Conservation (phyloP, 2,329 filamentous ascomycete genomes). For the Alternaria ventricosa region DNA sequence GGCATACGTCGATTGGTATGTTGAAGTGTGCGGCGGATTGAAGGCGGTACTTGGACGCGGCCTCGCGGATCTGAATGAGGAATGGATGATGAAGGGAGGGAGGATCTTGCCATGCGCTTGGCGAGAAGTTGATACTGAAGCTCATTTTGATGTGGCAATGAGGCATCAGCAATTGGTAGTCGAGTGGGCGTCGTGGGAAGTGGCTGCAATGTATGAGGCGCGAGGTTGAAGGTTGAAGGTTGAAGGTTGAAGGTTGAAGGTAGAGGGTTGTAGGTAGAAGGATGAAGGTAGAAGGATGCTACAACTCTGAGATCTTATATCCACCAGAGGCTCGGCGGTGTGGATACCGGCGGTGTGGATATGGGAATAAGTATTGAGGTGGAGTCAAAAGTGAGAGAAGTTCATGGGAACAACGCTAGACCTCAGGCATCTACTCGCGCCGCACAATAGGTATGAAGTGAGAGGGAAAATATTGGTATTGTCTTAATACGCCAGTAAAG, state of each 20-base stretch:
- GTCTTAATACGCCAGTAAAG: neutral
- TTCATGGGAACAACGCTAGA: neutral
- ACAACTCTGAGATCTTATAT: neutral
- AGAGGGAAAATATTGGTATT: neutral
- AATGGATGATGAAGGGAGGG: constrained; percentile 7
- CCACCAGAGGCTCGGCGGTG: neutral
- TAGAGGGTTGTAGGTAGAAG: neutral
- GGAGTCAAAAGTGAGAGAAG: neutral
- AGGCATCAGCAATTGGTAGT: too few relatives aligned
- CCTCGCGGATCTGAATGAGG: constrained; percentile 7
- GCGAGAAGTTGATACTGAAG: neutral
- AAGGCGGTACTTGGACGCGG: constrained; percentile 8
- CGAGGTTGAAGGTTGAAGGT: too few relatives aligned
- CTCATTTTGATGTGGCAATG: neutral
- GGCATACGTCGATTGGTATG: constrained; percentile 4
- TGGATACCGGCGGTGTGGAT: neutral
- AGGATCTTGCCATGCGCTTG: constrained; percentile 1
- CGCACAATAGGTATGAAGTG: neutral
- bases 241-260: too few relatives aligned
- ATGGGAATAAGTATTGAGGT: neutral
- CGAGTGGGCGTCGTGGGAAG: neutral
- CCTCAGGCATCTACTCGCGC: neutral
- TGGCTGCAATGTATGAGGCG: neutral
- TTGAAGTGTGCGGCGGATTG: constrained; percentile 13
- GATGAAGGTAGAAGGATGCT: neutral